Percentiles rank a stretch among this genome's conserved stretches.
Evolutionary conservation across 2,329 filamentous ascomycete genomes (phyloP).

Genomic region (Nannizziopsis arthrosporioides): DNA sequence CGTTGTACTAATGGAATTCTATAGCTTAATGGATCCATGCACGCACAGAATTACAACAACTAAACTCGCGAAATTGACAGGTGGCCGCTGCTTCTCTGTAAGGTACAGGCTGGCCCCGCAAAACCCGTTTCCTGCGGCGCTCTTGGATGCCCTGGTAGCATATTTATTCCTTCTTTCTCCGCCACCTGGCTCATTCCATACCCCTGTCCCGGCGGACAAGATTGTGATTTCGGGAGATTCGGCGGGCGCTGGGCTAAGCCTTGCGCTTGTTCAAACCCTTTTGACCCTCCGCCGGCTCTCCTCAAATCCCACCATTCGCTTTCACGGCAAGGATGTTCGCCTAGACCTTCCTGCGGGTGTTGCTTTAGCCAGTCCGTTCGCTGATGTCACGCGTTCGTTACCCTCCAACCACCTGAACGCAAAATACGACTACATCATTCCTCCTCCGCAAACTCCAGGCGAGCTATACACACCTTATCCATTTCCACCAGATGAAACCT

Average conservation of each 20-base stretch:
- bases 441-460: slow-evolving; percentile 20
- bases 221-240: slow-evolving; percentile 39
- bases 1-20: neutral
- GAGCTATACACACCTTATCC: slow-evolving; percentile 19
- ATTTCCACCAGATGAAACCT: slow-evolving; percentile 28
- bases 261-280: slow-evolving; percentile 33
- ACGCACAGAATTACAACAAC: slow-evolving; percentile 30
- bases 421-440: slow-evolving; percentile 31
- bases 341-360: slow-evolving; percentile 34
- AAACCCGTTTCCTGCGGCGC: slow-evolving; percentile 36
- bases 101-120: slow-evolving; percentile 39
- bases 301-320: slow-evolving; percentile 23
- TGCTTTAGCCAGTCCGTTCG: slow-evolving; percentile 32
- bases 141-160: slow-evolving; percentile 38
- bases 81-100: slow-evolving; percentile 34
- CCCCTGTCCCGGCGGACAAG: slow-evolving; percentile 32
- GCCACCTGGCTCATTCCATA: slow-evolving; percentile 32
- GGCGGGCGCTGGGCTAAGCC: slow-evolving; percentile 34
- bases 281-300: slow-evolving; percentile 29
- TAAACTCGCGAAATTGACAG: slow-evolving; percentile 32
- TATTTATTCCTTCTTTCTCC: slow-evolving; percentile 39
- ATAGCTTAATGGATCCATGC: slow-evolving; percentile 35
- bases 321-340: slow-evolving; percentile 31
- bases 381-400: slow-evolving; percentile 34
- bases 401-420: slow-evolving; percentile 30